phyloP scores from a whole-genome alignment of 2,329 filamentous ascomycete species.

The Alternaria arborescens region DNA sequence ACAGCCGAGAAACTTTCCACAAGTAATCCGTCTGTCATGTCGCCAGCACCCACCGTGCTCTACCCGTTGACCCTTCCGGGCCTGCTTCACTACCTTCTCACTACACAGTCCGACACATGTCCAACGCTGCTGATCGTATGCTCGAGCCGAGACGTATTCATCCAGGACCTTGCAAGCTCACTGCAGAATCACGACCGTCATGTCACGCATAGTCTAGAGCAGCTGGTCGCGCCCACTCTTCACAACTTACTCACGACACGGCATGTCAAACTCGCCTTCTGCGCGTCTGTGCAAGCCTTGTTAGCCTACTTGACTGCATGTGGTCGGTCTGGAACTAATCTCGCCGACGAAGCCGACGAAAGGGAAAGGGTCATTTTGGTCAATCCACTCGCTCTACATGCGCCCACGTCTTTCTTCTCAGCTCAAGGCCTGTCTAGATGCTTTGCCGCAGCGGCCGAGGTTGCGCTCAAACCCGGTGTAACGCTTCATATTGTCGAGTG shows the following conservation, averaged over 20 bases:
- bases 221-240: constrained; percentile 70
- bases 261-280: constrained; percentile 75
- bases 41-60: constrained; percentile 49
- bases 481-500: constrained; percentile 56
- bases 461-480: constrained; percentile 54
- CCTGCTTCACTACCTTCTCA: constrained; percentile 71
- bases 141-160: constrained; percentile 69
- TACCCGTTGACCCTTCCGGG: constrained; percentile 52
- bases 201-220: constrained; percentile 22
- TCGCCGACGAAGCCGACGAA: constrained; percentile 14
- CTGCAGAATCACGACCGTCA: constrained; percentile 42
- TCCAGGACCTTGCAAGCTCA: constrained; percentile 65
- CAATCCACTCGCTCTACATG: constrained; percentile 71
- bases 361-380: constrained; percentile 65
- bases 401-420: constrained; percentile 75
- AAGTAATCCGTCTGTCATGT: constrained; percentile 22
- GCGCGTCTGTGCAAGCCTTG: constrained; percentile 77
- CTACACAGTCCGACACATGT: constrained; percentile 56
- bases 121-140: constrained; percentile 77
- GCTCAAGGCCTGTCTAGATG: constrained; percentile 74
- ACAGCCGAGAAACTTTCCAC: constrained; percentile 6
- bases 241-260: constrained; percentile 73
- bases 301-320: constrained; percentile 74
- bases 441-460: constrained; percentile 69
- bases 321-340: constrained; percentile 19